Base-by-base conservation (phyloP, 768 basidiomycete genomes). In the Pleurotus tuber-regium region DNA sequence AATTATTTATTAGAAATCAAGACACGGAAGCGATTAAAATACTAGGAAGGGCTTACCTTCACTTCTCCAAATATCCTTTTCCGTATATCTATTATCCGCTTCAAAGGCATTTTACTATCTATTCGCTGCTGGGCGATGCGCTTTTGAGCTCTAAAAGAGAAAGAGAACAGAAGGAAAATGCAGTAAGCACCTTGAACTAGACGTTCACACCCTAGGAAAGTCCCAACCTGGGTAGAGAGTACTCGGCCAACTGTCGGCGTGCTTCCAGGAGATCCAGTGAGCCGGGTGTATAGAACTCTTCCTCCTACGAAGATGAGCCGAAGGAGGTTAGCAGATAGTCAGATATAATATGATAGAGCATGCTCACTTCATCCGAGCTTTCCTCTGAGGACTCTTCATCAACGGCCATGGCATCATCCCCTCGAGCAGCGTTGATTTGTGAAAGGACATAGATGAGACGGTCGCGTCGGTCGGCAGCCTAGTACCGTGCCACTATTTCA, bases 381-480 rank as follows among this genome's bases (percentile, higher is more conserved):
- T 86, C 84, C 31, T 79, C 80, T 18, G 77, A 78, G 0, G 80
- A 79, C 44, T 85, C 86, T 28, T 85, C 84, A 28, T 89, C 87
- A 35, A 91, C 78, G 44, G 80, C 80, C 77, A 85, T 83, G 4
- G 79, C 75, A 59, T 92, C 88, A 48, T 92, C 89, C 10, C 92
- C 92, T 44, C 88, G 78, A 24, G 90, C 91, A 4, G 87, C 85
- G 66, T 89, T 89, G 54, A 95, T 93, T 87, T 95, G 90, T 18
- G 94, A 93, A 47, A 98, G 74, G 1, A 98, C 87, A 68, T 95
- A 92, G 60, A 92, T 94, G 58, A 99, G 75, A 72, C 96, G 91
- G 70, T 97, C 96, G 64, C 97, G 75, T 58, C 96, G 80, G 73
- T 99, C 97, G 62, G 94, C 93, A 59, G 92, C 90, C 94, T 98